Conservation (phyloP, 768 basidiomycete genomes). For the Filobasidium floriforme region DNA sequence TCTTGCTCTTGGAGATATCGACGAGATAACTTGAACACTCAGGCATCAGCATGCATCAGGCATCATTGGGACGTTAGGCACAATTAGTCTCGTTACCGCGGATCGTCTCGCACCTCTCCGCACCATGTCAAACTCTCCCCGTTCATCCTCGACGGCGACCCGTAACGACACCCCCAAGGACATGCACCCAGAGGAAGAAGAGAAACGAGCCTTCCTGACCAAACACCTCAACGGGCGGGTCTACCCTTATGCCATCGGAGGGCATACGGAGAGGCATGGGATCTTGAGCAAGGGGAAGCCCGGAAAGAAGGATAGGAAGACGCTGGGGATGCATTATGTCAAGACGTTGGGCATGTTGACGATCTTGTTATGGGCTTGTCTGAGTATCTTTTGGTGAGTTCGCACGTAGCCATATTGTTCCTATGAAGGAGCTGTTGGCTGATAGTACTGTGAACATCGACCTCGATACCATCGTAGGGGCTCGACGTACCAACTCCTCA, state of each 20-base stretch:
- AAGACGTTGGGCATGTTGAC: conserved; percentile 20
- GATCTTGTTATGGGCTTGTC: conserved; percentile 1
- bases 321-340: conserved; percentile 12
- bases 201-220: conserved; percentile 7
- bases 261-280: conserved; percentile 7
- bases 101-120: too few relatives aligned
- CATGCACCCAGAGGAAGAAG: neutral
- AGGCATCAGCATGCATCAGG: too few relatives aligned
- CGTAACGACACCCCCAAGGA: neutral
- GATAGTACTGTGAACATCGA: too few relatives aligned
- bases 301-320: conserved; percentile 12
- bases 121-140: neutral
- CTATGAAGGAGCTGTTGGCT: too few relatives aligned
- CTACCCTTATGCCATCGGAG: conserved; percentile 6
- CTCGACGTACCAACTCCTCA: conserved; percentile 26
- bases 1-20: too few relatives aligned
- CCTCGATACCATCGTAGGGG: conserved; percentile 29
- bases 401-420: neutral
- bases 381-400: conserved; percentile 13
- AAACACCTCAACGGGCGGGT: conserved; percentile 8
- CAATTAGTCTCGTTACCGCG: too few relatives aligned
- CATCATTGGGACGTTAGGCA: too few relatives aligned
- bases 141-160: neutral
- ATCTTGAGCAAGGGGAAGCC: neutral
- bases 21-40: too few relatives aligned